A percentile compares a stretch with the other conserved stretches of the same genome.
Conservation (phyloP, 306 rosid genomes). For the Cucurbita moschata region DNA sequence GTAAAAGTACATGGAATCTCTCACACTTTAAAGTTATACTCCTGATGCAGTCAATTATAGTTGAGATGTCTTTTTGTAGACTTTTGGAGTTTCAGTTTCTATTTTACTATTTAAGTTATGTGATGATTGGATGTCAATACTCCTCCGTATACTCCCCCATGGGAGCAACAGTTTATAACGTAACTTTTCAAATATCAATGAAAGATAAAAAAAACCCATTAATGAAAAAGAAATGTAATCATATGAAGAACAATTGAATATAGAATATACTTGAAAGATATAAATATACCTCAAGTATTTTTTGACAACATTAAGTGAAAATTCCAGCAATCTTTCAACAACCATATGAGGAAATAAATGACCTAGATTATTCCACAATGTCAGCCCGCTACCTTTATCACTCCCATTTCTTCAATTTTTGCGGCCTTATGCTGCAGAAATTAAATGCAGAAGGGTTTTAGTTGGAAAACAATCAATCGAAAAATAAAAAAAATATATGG, state of each 20-base stretch:
- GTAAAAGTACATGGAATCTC: not conserved
- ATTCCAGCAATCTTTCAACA: conserved; percentile 55
- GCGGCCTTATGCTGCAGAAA: conserved; percentile 73
- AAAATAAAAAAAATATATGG: not conserved
- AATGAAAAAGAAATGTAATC: not conserved
- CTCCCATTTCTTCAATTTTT: conserved; percentile 77
- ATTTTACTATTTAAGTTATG: not conserved
- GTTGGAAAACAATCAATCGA: not conserved
- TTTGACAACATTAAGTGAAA: conserved; percentile 32
- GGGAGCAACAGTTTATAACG: not conserved
- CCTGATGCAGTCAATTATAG: not conserved
- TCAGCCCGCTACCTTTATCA: conserved; percentile 76
- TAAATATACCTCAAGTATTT: conserved; percentile 55
- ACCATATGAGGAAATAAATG: conserved; percentile 48
- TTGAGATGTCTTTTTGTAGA: not conserved
- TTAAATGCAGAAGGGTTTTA: conserved; percentile 12
- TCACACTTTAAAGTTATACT: not conserved
- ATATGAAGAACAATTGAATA: conserved; percentile 5
- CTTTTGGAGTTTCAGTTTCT: not conserved
- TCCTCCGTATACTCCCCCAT: not conserved
- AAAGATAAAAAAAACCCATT: not conserved
- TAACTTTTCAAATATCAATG: not conserved
- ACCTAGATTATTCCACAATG: conserved; percentile 28
- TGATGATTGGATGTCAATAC: not conserved
- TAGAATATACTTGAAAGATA: conserved; percentile 9